A percentile compares a stretch with the other conserved stretches of the same genome.
Evolutionary conservation across 2,329 filamentous ascomycete genomes (phyloP).

Genomic region (Tympanopsis confertula): DNA sequence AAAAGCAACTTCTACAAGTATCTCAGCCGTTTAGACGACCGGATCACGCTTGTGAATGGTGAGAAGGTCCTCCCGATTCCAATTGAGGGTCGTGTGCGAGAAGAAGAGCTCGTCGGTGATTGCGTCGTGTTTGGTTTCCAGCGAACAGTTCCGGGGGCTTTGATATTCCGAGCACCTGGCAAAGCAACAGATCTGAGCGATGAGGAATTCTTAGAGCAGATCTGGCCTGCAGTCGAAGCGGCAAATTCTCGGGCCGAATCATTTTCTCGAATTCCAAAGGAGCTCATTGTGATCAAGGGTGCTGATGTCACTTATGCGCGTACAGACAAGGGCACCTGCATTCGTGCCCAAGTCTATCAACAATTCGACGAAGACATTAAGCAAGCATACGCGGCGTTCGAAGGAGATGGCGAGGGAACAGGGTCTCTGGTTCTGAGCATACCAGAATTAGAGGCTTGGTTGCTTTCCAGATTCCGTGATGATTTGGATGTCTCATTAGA

Average conservation of each 20-base stretch:
- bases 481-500: slow-evolving; percentile 18
- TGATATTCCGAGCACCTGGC: slow-evolving; percentile 16
- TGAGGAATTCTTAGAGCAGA: slow-evolving; percentile 17
- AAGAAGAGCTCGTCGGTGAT: slow-evolving; percentile 17
- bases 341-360: slow-evolving; percentile 24
- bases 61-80: slow-evolving; percentile 24
- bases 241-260: slow-evolving; percentile 26
- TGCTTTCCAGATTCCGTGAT: slow-evolving; percentile 15
- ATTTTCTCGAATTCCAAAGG: slow-evolving; percentile 28
- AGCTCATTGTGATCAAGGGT: slow-evolving; percentile 22
- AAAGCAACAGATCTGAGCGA: slow-evolving; percentile 13
- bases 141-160: slow-evolving; percentile 15
- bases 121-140: slow-evolving; percentile 19
- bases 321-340: slow-evolving; percentile 33
- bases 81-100: slow-evolving; percentile 19
- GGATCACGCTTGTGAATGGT: slow-evolving; percentile 22
- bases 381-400: slow-evolving; percentile 16
- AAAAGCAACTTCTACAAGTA: slow-evolving; percentile 23
- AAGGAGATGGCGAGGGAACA: slow-evolving; percentile 10
- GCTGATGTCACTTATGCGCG: slow-evolving; percentile 19
- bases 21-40: slow-evolving; percentile 22
- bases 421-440: slow-evolving; percentile 18
- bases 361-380: slow-evolving; percentile 21
- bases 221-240: slow-evolving; percentile 22
- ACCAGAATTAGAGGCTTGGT: slow-evolving; percentile 16